Conservation (phyloP, 331 rosid genomes). For the Quercus tomentella region DNA sequence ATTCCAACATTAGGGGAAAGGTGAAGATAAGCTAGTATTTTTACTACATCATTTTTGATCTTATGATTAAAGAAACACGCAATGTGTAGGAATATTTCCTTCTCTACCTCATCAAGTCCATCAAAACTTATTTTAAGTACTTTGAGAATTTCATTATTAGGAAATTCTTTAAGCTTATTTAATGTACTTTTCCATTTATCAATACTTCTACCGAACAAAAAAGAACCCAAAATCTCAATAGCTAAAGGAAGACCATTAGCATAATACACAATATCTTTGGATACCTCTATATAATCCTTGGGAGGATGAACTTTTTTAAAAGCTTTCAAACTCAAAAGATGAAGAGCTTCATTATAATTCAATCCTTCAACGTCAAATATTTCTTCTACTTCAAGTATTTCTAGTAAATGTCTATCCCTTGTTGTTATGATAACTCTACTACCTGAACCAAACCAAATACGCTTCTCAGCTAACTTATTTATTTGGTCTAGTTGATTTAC, state of each 20-base stretch:
- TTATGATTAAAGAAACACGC: not conserved
- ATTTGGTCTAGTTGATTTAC: not conserved
- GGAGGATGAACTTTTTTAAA: not conserved
- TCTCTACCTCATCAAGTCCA: not conserved
- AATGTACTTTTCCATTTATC: slow-evolving; percentile 3
- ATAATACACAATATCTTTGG: not conserved
- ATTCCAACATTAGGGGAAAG: too few relatives aligned
- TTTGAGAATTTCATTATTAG: not conserved
- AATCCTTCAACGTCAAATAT: not conserved
- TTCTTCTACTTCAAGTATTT: not conserved
- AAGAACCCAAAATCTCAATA: slow-evolving; percentile 1
- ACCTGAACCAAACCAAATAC: not conserved
- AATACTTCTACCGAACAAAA: not conserved
- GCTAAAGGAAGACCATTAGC: slow-evolving; percentile 16
- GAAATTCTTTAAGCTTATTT: not conserved
- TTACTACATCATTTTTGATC: too few relatives aligned
- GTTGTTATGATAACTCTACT: slow-evolving; percentile 15
- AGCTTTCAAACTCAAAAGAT: not conserved
- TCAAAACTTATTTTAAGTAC: slow-evolving; percentile 6
- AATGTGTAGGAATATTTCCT: not conserved
- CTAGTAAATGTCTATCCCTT: not conserved
- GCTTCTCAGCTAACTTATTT: not conserved
- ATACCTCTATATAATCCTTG: not conserved
- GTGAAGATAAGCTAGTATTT: too few relatives aligned
- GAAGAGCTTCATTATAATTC: not conserved